phyloP scores from a whole-genome alignment of 2,329 filamentous ascomycete species.

The Neospermospora avenae region DNA sequence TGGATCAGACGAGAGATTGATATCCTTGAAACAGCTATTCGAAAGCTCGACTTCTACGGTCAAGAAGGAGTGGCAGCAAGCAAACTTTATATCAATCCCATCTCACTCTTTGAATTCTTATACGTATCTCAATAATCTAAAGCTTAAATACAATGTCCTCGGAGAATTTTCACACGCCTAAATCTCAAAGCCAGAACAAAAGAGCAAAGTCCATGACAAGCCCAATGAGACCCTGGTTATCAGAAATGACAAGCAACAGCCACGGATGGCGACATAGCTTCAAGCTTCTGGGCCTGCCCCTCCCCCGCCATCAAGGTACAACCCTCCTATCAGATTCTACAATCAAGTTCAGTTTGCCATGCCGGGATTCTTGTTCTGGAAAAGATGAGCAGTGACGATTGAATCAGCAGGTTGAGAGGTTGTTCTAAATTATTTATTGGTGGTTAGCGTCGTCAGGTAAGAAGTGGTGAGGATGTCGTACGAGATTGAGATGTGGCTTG shows the following conservation, averaged over 20 bases:
- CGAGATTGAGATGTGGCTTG: not conserved
- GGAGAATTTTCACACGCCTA: not conserved
- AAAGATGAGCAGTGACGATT: not conserved
- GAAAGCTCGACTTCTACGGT: not conserved
- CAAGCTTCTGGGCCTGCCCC: not conserved
- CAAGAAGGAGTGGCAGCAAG: not conserved
- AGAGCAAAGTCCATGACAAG: not conserved
- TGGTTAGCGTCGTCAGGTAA: not conserved
- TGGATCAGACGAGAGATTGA: not conserved
- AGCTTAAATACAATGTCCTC: not conserved
- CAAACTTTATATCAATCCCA: not conserved
- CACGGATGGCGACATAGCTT: not conserved
- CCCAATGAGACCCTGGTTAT: not conserved
- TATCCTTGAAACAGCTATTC: not conserved
- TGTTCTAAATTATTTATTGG: too few relatives aligned
- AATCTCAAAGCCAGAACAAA: not conserved
- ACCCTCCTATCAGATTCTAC: not conserved
- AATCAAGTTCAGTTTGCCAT: not conserved
- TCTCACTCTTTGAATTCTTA: not conserved
- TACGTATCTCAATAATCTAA: not conserved
- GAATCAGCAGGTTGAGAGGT: not conserved
- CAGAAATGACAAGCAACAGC: not conserved
- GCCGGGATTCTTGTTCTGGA: not conserved
- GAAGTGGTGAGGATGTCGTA: not conserved
- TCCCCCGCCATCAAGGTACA: not conserved